Conservation (phyloP, 768 basidiomycete genomes). For the Kwoniella mangroviensis region DNA sequence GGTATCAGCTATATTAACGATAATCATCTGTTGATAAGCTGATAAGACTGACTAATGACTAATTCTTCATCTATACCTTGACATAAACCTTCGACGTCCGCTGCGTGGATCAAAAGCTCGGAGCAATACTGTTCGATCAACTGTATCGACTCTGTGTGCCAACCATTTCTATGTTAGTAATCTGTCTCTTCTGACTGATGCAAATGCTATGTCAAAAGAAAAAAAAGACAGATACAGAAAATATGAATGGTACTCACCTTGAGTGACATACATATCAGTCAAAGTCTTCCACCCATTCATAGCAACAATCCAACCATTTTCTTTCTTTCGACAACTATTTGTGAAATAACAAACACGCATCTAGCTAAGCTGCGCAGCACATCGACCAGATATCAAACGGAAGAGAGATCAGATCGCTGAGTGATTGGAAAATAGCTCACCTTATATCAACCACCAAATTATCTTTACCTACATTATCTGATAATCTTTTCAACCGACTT, state of each 20-base stretch:
- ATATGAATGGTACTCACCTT: slow-evolving; percentile 33
- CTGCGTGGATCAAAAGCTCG: slow-evolving; percentile 94
- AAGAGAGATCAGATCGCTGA: not conserved
- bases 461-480: slow-evolving; percentile 75
- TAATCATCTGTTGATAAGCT: not conserved
- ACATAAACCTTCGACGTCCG: slow-evolving; percentile 97
- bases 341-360: too few relatives aligned
- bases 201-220: too few relatives aligned
- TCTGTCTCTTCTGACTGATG: too few relatives aligned
- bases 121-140: slow-evolving; percentile 81
- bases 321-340: slow-evolving; percentile 77
- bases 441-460: slow-evolving; percentile 91
- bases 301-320: slow-evolving; percentile 83
- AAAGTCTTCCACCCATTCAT: slow-evolving; percentile 99
- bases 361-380: too few relatives aligned
- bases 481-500: slow-evolving; percentile 70
- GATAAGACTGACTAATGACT: slow-evolving; percentile 68
- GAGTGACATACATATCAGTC: slow-evolving; percentile 83
- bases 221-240: too few relatives aligned
- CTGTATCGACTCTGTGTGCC: slow-evolving; percentile 67
- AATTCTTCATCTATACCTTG: slow-evolving; percentile 92
- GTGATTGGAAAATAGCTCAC: slow-evolving; percentile 59
- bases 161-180: too few relatives aligned
- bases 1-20: not conserved
- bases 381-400: not conserved